A percentile compares a stretch with the other conserved stretches of the same genome.
Conservation (phyloP, 345 rosid species). For the Arabidopsis suecica region DNA sequence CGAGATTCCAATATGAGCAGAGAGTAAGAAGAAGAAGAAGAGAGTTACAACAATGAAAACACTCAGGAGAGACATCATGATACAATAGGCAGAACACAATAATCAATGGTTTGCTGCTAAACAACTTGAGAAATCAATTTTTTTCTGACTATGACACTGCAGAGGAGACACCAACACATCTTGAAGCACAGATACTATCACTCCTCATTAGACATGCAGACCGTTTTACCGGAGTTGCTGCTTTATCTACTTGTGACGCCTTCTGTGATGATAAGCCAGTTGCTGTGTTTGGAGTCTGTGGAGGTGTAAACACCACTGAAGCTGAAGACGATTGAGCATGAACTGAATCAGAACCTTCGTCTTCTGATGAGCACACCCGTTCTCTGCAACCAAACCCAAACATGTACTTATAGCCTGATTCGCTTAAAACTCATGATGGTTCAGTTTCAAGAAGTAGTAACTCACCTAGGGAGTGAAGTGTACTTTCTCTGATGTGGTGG, state of each 20-base stretch:
- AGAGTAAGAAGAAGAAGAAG: slow-evolving; percentile 9
- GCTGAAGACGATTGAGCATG: slow-evolving; percentile 52
- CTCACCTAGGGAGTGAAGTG: slow-evolving; percentile 86
- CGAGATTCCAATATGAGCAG: slow-evolving; percentile 24
- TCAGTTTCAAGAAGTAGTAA: slow-evolving; percentile 20
- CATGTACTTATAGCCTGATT: neutral
- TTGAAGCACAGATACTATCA: slow-evolving; percentile 77
- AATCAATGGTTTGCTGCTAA: slow-evolving; percentile 51
- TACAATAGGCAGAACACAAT: slow-evolving; percentile 45
- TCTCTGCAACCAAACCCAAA: slow-evolving; percentile 55
- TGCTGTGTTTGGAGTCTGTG: slow-evolving; percentile 45
- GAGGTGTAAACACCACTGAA: slow-evolving; percentile 54
- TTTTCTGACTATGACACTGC: slow-evolving; percentile 39
- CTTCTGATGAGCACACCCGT: slow-evolving; percentile 61
- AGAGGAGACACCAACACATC: slow-evolving; percentile 54
- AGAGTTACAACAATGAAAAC: slow-evolving; percentile 9
- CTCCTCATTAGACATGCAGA: slow-evolving; percentile 65
- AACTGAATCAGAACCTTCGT: slow-evolving; percentile 54
- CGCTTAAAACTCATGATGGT: neutral
- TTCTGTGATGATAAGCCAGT: slow-evolving; percentile 43
- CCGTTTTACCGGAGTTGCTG: slow-evolving; percentile 48
- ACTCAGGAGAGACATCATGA: slow-evolving; percentile 33
- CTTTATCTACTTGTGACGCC: slow-evolving; percentile 45
- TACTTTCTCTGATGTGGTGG: slow-evolving; percentile 68
- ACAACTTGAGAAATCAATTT: slow-evolving; percentile 42